These are phyloP conservation scores for Adansonia madagascariensis DNA, from an alignment of 441 rosid genomes.

Conservation along the genomic window DNA sequence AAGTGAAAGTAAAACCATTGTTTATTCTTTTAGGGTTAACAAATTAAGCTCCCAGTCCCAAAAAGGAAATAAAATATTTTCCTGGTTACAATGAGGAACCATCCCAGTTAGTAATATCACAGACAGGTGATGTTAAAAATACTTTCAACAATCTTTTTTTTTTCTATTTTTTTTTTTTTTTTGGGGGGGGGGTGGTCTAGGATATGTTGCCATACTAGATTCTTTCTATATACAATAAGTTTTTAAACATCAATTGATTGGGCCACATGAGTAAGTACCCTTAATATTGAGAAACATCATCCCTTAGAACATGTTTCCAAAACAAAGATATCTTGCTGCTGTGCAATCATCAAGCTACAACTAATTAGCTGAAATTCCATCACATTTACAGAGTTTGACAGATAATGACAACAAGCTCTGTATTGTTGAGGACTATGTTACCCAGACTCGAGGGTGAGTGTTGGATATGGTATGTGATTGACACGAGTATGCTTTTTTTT, in stretches of 20 bases:
- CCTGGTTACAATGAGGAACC: not conserved
- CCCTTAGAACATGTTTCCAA: not conserved
- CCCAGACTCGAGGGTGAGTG: not conserved
- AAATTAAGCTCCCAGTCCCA: not conserved
- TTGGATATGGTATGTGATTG: not conserved
- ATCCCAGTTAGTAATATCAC: not conserved
- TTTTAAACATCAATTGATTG: not conserved
- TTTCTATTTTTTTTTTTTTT: too few species aligned
- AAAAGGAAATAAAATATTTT: not conserved
- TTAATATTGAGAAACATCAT: not conserved
- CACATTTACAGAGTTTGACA: not conserved
- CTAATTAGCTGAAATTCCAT: too few species aligned
- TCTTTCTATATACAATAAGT: not conserved
- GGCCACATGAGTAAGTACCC: not conserved
- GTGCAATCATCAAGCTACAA: conserved; percentile 1
- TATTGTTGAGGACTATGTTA: not conserved
- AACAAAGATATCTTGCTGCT: not conserved
- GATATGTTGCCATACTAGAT: not conserved
- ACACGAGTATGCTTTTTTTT: not conserved
- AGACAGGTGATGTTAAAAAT: not conserved
- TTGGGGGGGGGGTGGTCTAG: too few species aligned
- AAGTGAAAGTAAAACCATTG: not conserved
- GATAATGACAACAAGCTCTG: conserved; percentile 8
- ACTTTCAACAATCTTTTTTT: not conserved
- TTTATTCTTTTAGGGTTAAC: not conserved